Evolutionary conservation across 345 rosid genomes (phyloP).

Genomic region (Toxicodendron radicans): DNA sequence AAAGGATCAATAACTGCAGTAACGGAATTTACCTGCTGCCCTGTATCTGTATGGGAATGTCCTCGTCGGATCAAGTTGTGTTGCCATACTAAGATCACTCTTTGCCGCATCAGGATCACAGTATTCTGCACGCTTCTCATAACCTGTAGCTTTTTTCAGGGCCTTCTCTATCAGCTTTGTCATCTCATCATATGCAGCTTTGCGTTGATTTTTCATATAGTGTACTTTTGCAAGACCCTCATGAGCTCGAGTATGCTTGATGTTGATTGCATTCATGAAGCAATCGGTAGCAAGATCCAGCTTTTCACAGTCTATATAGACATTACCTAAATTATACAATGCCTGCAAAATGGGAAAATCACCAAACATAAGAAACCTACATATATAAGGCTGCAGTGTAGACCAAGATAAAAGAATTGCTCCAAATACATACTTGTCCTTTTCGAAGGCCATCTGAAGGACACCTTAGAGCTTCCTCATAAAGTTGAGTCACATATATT

Average conservation of each 20-base stretch:
- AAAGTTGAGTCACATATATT: slow-evolving; percentile 65
- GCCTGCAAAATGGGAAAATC: slow-evolving; percentile 56
- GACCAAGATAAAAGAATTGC: background rate
- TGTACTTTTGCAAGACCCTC: slow-evolving; percentile 94
- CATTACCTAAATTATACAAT: slow-evolving; percentile 82
- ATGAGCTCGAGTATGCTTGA: slow-evolving; percentile 96
- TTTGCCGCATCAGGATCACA: slow-evolving; percentile 94
- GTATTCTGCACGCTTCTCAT: slow-evolving; percentile 96
- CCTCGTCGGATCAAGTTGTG: slow-evolving; percentile 85
- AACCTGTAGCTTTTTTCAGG: slow-evolving; percentile 82
- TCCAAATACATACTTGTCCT: slow-evolving; percentile 71
- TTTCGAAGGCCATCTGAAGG: slow-evolving; percentile 99
- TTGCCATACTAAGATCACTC: slow-evolving; percentile 74
- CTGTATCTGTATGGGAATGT: slow-evolving; percentile 98
- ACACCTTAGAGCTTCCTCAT: slow-evolving; percentile 90
- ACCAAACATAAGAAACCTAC: slow-evolving; percentile 1
- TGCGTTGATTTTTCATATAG: slow-evolving; percentile 76
- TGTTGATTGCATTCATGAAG: slow-evolving; percentile 84
- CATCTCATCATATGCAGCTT: slow-evolving; percentile 96
- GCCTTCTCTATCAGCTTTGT: slow-evolving; percentile 92
- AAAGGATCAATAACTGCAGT: background rate
- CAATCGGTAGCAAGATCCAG: slow-evolving; percentile 88
- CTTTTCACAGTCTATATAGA: slow-evolving; percentile 83
- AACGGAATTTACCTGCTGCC: slow-evolving; percentile 72
- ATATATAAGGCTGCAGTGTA: background rate